phyloP scores from a whole-genome alignment of 2,329 filamentous ascomycete genomes.

The Huntiella decipiens region DNA sequence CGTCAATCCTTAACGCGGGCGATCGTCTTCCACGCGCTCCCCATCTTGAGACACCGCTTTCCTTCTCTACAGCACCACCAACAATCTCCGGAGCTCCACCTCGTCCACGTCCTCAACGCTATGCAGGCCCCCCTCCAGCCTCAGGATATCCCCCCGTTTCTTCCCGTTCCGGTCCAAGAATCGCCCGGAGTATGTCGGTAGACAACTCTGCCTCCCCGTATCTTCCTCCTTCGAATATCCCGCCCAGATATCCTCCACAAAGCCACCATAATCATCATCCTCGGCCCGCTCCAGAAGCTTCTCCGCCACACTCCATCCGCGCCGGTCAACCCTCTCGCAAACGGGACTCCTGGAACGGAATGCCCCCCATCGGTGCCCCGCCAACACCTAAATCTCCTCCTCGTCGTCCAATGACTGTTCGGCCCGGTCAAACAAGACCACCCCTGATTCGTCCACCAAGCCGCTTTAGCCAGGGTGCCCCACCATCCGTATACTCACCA shows the following conservation, averaged over 20 bases:
- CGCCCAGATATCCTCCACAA: background rate
- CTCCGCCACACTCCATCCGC: background rate
- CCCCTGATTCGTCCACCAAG: background rate
- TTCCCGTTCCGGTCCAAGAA: background rate
- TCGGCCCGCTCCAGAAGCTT: background rate
- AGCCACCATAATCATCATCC: background rate
- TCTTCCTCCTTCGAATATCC: background rate
- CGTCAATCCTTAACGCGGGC: background rate
- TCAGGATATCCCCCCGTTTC: constrained; percentile 8
- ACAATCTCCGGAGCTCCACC: background rate
- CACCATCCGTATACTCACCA: background rate
- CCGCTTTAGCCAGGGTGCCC: constrained; percentile 7
- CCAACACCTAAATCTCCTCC: constrained; percentile 10
- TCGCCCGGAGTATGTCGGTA: constrained; percentile 9
- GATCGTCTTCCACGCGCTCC: constrained; percentile 2
- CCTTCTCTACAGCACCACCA: background rate
- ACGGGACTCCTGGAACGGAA: constrained; percentile 8
- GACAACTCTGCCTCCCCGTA: constrained; percentile 10
- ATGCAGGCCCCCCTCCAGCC: constrained; percentile 2
- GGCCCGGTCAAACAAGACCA: constrained; percentile 1
- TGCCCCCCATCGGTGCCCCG: constrained; percentile 3
- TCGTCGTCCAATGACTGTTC: constrained; percentile 4
- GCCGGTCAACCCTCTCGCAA: constrained; percentile 2
- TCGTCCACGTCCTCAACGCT: constrained; percentile 1
- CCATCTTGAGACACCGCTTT: background rate